Conservation (phyloP, 768 basidiomycete species). For the Amanita rubescens region DNA sequence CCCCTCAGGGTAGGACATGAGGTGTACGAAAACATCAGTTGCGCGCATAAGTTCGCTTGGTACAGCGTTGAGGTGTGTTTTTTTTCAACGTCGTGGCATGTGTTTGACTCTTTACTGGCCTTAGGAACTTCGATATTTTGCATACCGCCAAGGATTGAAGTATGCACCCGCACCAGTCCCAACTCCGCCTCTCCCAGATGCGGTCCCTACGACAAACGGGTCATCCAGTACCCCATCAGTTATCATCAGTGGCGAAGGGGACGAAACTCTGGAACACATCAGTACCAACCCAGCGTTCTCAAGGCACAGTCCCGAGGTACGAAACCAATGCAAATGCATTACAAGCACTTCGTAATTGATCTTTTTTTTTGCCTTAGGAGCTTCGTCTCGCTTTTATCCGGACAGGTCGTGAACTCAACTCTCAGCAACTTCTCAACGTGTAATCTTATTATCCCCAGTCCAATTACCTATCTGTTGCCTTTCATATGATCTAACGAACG, state of each 20-base stretch:
- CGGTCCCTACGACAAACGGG: background rate
- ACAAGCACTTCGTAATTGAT: background rate
- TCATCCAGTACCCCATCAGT: constrained; percentile 1
- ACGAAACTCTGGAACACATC: constrained; percentile 30
- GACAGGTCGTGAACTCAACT: constrained; percentile 39
- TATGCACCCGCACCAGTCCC: constrained; percentile 19
- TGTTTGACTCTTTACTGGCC: background rate
- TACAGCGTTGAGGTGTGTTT: constrained; percentile 41
- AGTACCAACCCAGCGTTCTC: constrained; percentile 28
- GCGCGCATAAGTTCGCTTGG: constrained; percentile 25
- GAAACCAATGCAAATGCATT: background rate
- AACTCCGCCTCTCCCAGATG: constrained; percentile 18
- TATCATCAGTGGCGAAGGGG: constrained; percentile 10
- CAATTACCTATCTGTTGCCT: background rate
- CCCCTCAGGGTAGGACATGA: constrained; percentile 16
- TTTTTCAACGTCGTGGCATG: too few relatives aligned
- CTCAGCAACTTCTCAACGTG: constrained; percentile 23
- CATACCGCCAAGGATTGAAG: constrained; percentile 32
- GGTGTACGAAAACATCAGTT: constrained; percentile 30
- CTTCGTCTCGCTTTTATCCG: constrained; percentile 38
- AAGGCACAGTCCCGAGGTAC: constrained; percentile 45
- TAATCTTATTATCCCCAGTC: background rate
- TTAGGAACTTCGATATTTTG: constrained; percentile 37
- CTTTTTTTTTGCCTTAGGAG: constrained; percentile 28
- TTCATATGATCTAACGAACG: background rate